phyloP scores from a whole-genome alignment of 2,329 filamentous ascomycete species.

The Sordariomycetes sp. region DNA sequence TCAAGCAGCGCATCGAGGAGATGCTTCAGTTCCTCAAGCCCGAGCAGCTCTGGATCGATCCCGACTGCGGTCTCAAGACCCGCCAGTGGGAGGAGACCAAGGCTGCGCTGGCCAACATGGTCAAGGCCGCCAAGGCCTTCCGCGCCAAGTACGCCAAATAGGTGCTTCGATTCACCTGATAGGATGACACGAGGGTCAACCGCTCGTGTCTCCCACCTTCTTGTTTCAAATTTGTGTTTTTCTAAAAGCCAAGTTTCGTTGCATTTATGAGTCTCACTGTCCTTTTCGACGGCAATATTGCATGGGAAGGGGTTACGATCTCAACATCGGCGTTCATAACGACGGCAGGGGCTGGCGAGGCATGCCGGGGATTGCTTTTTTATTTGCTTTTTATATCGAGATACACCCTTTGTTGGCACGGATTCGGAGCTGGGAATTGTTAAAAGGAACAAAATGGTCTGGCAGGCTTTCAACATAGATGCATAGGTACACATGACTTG shows the following conservation, averaged over 20 bases:
- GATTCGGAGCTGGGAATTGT: conserved; percentile 10
- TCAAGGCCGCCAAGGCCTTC: conserved; percentile 96
- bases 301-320: conserved; percentile 32
- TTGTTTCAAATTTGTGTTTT: conserved; percentile 7
- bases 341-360: conserved; percentile 4
- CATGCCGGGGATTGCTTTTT: conserved; percentile 3
- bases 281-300: conserved; percentile 7
- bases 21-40: conserved; percentile 97
- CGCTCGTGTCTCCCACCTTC: background rate
- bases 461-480: conserved; percentile 12
- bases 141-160: conserved; percentile 75
- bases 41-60: conserved; percentile 99
- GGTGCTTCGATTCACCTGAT: conserved; percentile 11
- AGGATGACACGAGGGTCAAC: background rate
- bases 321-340: conserved; percentile 46
- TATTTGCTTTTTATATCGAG: conserved; percentile 5
- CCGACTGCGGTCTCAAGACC: conserved; percentile 98
- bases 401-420: conserved; percentile 7
- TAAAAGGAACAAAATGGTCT: conserved; percentile 8
- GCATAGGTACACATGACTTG: conserved; percentile 2
- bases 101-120: conserved; percentile 91
- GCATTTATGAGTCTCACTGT: conserved; percentile 15
- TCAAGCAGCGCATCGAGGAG: conserved; percentile 94
- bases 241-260: conserved; percentile 16
- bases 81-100: conserved; percentile 98